Conservation (phyloP, 139 green algal species). For the Bryopsis sp. region DNA sequence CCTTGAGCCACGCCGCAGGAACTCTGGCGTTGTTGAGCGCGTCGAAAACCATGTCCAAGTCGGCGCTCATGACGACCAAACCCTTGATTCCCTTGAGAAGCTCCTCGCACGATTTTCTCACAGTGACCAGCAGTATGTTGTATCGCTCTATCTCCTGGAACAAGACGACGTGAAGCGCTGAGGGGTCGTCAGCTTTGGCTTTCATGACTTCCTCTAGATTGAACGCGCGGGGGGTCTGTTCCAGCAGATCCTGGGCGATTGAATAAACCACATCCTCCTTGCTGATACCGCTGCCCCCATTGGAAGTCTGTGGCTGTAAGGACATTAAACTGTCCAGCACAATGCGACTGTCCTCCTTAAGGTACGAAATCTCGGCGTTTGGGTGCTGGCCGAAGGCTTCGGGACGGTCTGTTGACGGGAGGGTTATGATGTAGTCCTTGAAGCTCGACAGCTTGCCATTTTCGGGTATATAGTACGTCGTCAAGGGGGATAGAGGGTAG, state of each 20-base stretch:
- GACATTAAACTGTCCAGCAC: slow-evolving; percentile 61
- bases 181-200: slow-evolving; percentile 63
- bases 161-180: slow-evolving; percentile 75
- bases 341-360: slow-evolving; percentile 65
- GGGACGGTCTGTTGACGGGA: slow-evolving; percentile 54
- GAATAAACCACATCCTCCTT: slow-evolving; percentile 53
- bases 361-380: slow-evolving; percentile 81
- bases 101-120: slow-evolving; percentile 46
- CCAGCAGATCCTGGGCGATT: slow-evolving; percentile 61
- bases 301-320: slow-evolving; percentile 45
- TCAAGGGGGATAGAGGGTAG: slow-evolving; percentile 59
- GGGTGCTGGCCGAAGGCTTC: slow-evolving; percentile 82
- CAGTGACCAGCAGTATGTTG: slow-evolving; percentile 63
- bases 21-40: slow-evolving; percentile 47
- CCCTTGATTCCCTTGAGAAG: slow-evolving; percentile 71
- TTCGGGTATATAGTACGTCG: slow-evolving; percentile 66
- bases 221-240: slow-evolving; percentile 58
- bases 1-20: slow-evolving; percentile 62
- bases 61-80: slow-evolving; percentile 73
- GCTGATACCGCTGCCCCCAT: slow-evolving; percentile 16
- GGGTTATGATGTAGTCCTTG: slow-evolving; percentile 54
- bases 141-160: slow-evolving; percentile 83
- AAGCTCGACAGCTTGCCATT: slow-evolving; percentile 46
- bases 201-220: slow-evolving; percentile 73
- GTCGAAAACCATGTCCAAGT: slow-evolving; percentile 69